Evolutionary conservation across 225 moss, liverwort and hornwort genomes (phyloP).

Genomic region (Anthoceros angustus): DNA sequence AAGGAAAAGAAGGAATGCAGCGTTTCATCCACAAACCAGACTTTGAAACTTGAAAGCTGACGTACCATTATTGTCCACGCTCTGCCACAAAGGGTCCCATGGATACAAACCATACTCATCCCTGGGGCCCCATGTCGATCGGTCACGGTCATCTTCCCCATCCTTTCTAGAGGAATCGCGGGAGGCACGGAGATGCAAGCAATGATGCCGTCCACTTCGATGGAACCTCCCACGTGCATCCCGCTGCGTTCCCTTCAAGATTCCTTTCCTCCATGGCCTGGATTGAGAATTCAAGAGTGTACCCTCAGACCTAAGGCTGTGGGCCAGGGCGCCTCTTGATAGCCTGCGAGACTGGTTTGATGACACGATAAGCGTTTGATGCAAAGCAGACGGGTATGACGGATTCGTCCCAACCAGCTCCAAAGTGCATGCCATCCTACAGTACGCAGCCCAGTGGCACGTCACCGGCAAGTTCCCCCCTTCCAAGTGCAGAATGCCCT

Average conservation of each 20-base stretch:
- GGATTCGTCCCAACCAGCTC: too few species aligned
- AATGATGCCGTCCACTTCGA: background rate
- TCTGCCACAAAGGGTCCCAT: slow-evolving; percentile 86
- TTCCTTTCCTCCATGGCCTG: too few species aligned
- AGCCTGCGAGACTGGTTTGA: too few species aligned
- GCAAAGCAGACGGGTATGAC: too few species aligned
- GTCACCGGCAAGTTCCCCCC: too few species aligned
- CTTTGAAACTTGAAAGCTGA: background rate
- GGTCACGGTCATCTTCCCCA: slow-evolving; percentile 26
- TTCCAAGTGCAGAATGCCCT: too few species aligned
- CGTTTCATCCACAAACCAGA: background rate
- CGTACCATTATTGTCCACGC: slow-evolving; percentile 31
- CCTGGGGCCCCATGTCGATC: slow-evolving; percentile 37
- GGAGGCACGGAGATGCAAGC: slow-evolving; percentile 13
- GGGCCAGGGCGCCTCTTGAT: too few species aligned
- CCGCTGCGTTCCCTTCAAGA: background rate
- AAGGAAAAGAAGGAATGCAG: background rate
- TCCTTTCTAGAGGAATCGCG: slow-evolving; percentile 13
- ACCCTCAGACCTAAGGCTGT: too few species aligned
- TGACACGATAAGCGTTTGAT: too few species aligned
- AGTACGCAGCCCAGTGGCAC: too few species aligned
- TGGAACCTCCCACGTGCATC: background rate
- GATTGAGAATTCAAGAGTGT: too few species aligned
- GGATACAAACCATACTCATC: slow-evolving; percentile 84
- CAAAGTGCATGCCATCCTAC: too few species aligned